These are phyloP conservation scores for Rosa rugosa DNA, from an alignment of 306 rosid species.

Conservation along the genomic window DNA sequence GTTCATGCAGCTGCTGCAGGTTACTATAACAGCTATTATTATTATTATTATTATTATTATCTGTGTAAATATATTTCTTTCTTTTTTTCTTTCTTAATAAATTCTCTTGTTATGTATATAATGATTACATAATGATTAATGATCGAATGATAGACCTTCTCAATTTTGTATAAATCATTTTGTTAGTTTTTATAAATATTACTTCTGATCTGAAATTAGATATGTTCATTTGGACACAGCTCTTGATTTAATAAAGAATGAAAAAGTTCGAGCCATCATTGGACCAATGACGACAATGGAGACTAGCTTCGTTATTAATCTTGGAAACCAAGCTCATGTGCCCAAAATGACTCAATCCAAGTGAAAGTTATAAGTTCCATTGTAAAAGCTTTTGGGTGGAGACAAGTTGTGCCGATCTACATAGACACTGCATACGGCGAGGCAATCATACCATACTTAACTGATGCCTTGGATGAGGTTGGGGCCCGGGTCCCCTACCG, in stretches of 20 bases:
- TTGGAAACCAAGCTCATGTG: slow-evolving; percentile 32
- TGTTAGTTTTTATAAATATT: not conserved
- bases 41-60: not conserved
- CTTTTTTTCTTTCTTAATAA: not conserved
- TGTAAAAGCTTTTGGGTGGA: slow-evolving; percentile 56
- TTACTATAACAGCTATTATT: not conserved
- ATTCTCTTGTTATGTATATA: too few species aligned
- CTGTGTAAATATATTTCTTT: not conserved
- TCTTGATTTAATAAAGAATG: slow-evolving; percentile 26
- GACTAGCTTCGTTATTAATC: slow-evolving; percentile 26
- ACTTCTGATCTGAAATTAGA: not conserved
- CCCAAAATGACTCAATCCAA: slow-evolving; percentile 44
- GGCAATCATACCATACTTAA: slow-evolving; percentile 9
- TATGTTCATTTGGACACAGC: slow-evolving; percentile 19
- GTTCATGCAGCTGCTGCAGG: slow-evolving; percentile 31
- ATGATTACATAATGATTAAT: too few species aligned
- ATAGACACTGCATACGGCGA: slow-evolving; percentile 29
- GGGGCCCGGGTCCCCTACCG: slow-evolving; percentile 21
- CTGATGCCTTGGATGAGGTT: slow-evolving; percentile 20
- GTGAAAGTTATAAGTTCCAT: slow-evolving; percentile 38
- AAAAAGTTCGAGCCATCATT: slow-evolving; percentile 36
- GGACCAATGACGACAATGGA: slow-evolving; percentile 33
- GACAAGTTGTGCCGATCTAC: slow-evolving; percentile 49
- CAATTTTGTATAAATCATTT: not conserved
- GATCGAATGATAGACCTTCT: not conserved